Conservation (phyloP, 495 filamentous ascomycete genomes). For the Neurospora tetrasperma region DNA sequence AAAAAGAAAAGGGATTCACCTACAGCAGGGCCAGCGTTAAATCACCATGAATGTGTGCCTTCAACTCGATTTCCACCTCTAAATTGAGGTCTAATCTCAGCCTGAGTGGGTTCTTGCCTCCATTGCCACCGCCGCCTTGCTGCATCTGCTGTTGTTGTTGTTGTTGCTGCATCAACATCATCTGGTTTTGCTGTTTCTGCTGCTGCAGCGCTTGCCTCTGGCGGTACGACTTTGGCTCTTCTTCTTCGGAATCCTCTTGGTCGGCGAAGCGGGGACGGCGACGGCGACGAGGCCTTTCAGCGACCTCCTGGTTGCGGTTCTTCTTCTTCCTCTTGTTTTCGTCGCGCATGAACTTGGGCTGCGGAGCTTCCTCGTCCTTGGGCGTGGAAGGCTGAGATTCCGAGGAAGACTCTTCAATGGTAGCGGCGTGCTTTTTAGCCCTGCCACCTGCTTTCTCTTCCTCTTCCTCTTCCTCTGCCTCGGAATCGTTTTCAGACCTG, state of each 20-base stretch:
- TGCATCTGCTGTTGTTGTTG: slow-evolving; percentile 15
- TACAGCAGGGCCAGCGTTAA: slow-evolving; percentile 77
- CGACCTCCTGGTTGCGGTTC: slow-evolving; percentile 10
- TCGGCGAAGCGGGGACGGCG: slow-evolving; percentile 3
- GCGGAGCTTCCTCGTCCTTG: slow-evolving; percentile 21
- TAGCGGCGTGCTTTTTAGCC: background rate
- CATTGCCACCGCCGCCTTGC: slow-evolving; percentile 27
- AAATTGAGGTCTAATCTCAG: slow-evolving; percentile 76
- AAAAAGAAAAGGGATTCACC: slow-evolving; percentile 21
- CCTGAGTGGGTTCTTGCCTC: slow-evolving; percentile 61
- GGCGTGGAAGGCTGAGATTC: slow-evolving; percentile 25
- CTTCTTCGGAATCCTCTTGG: slow-evolving; percentile 5
- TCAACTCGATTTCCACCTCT: slow-evolving; percentile 80
- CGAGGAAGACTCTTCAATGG: slow-evolving; percentile 2
- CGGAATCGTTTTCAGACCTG: slow-evolving; percentile 6
- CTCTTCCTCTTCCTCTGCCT: slow-evolving; percentile 17
- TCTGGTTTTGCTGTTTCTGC: slow-evolving; percentile 15
- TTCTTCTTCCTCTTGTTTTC: slow-evolving; percentile 11
- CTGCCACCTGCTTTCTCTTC: slow-evolving; percentile 5
- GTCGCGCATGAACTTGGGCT: slow-evolving; percentile 27
- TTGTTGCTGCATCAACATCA: slow-evolving; percentile 14
- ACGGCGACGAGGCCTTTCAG: slow-evolving; percentile 9
- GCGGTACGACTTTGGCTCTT: slow-evolving; percentile 11
- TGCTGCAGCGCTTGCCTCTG: slow-evolving; percentile 17
- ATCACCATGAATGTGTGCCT: slow-evolving; percentile 89